Base-by-base conservation (phyloP, 208 protist genomes). In the Sergeia podlipaevii region DNA sequence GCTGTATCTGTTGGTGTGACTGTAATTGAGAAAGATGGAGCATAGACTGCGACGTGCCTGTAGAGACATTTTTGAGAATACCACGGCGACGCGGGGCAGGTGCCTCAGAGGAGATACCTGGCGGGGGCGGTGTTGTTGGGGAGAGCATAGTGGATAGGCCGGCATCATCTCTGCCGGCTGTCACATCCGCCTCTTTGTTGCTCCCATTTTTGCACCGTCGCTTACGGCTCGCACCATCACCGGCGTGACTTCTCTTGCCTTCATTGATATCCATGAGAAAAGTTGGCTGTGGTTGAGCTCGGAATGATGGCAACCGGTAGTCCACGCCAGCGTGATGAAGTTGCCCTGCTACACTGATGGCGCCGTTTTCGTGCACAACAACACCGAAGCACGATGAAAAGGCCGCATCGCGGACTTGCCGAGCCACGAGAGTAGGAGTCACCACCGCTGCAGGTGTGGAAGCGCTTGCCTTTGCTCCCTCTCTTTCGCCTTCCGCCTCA, bases 341-440 rank as follows among this genome's bases (percentile, higher is more conserved):
- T 11, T 45, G 46, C 18, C 82, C 77, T 11, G 63, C 61, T 10
- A 78, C 65, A n/a, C 64, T 48, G 26, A 81, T 64, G 34, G 55
- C 62, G 10, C 77, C 77, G 24, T 80, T 70, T 20, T 86, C 77
- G 33, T 74, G 67, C 20, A 80, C 45, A 15, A 74, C 66, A 1
- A 84, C 24, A 13, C 70, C 66, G 30, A 72, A 80, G 17, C 54
- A 47, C 3, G 23, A 17, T 23, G 65, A 58, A 49, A 90, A 90
- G 34, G 82, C 74, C 15, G 77, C 82, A 53, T 84, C 74, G 44
- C 77, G 82, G 39, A 90, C 82, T 21, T 55, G 30, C 27, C 43
- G 44, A 11, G 62, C 57, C 18, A 81, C 77, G 26, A 57, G 42
- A 4, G 69, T 77, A 5, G 82, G 82, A 7, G 61, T 71, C 4